Base-by-base conservation (phyloP, 768 basidiomycete species). In the Tremella mesenterica region DNA sequence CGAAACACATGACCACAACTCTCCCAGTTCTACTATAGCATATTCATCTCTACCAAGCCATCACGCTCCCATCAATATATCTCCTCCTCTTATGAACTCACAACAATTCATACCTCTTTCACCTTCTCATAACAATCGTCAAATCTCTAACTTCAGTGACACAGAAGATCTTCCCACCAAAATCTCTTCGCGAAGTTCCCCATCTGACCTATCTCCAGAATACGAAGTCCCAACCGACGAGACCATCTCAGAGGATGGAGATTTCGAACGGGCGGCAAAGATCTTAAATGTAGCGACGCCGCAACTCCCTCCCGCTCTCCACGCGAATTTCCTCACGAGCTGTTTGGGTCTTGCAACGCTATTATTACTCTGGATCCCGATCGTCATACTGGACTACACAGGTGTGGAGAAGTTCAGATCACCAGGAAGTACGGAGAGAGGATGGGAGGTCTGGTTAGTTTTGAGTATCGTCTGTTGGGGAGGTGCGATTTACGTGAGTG, bases 261-360 rank as follows among this genome's bases (percentile, higher is more conserved):
- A 18, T 21, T 30, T 33, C 4, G 47, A 31, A 3, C 26, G 18
- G 9, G 27, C 20, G 3, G 29, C 10, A 14, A 31, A 27, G 9
- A 29, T 29, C 33, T 18, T 29, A 2, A 36, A 58, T 34, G 44
- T 52, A 5, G 65, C 75, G 29, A 67, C 78, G 29, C 78, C 80
- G 57, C 79, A 81, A 1, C 83, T 85, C 0, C 88, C 89, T 4
- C 86, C 91, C 58, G 89, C 88, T 20, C 76, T 95, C 16, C 80
- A 91, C 73, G 79, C 92, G 27, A 93, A 92, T 65, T 72, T 88
- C 50, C 64, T 93, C 44, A 90, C 87, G 2, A 81, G 84, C 23
- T 74, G 79, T 46, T 83, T 93, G n/a, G 92, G 92, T 6, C 58
- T 88, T 9, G 79, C 79, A 50, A 96, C 90, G 0, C 64, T 85